Evolutionary conservation across 306 rosid species (phyloP), one percentile per base, ranked within the genome.

Genomic region (Trifolium dubium): DNA sequence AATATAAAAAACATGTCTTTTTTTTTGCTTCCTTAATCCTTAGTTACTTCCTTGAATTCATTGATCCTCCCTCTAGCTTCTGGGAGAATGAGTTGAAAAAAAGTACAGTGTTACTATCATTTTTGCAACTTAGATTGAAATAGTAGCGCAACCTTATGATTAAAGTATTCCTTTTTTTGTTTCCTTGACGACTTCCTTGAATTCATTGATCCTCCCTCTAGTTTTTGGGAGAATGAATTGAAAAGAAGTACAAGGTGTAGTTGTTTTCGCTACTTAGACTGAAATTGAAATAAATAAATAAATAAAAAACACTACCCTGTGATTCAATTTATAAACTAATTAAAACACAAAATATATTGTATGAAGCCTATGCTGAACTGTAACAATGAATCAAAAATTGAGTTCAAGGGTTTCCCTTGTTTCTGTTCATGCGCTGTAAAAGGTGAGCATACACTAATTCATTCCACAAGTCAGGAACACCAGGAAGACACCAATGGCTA

Each of bases 401-500:
- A 56, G 35, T 11, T 56, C 34, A 11, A 29, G 40, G 65, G 1
- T 35, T 59, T 6, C 37, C 71, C 32, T 39, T 73, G 35, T 80
- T 62, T 80, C 40, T 75, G n/a, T 69, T 32, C 67, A 18, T 31
- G 9, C 19, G 62, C 63, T 34, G 5, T 18, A 89, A 72, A 55
- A 93, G 88, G 72, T 87, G 86, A 6, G 90, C 91, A 64, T 80
- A 91, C 84, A 93, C 77, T 67, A 91, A 56, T 84, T 94, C 97
- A 76, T 93, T 93, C 98, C 98, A 93, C 14, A 87, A 54, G 23
- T 93, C 98, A n/a, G 98, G 98, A 69, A 93, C 96, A 28, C 98
- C 98, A 0, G 98, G 97, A 75, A 93, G 98, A 82, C 98, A 93
- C 98, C 98, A 93, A 82, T 93, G 98, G 80, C 97, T 91, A 82